Evolutionary conservation across 129 eudicot genomes (phyloP), one percentile per base, ranked within the genome.

Genomic region (Chrysanthemum seticuspe): DNA sequence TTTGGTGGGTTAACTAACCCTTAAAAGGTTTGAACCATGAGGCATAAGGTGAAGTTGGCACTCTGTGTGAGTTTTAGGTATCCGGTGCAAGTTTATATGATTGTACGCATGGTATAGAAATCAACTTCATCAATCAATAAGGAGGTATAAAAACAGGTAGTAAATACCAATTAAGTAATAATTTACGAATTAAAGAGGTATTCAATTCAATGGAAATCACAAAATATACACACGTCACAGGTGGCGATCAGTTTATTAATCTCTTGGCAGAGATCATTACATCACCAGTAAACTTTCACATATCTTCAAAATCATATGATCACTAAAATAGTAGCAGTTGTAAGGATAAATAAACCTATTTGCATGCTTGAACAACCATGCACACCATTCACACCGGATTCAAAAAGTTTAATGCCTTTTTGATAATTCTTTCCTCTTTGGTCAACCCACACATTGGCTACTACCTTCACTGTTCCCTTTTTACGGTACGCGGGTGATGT

Each of bases 401-500:
- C 81, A 52, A 77, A 77, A 6, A 77, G 65, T 40, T 19, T 77
- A 77, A 77, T 36, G n/a, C 71, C 81, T 52, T 51, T 70, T 10
- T 70, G 1, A 62, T 62, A 64, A 23, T 19, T 62, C 71, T 51
- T 63, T 3, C 81, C 81, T 0, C 55, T 62, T 70, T 77, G 81
- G 2, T 45, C 66, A 40, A 77, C 81, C 48, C 81, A 61, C 64
- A 70, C 76, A 12, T 77, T 77, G 1, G 81, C 76, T 68, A 70
- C 81, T 25, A 51, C 65, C 6, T 23, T 14, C 18, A 77, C 66
- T 4, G 15, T 18, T 13, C 19, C 56, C 76, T 69, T 77, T 57
- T 69, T 70, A 5, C 76, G 81, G 29, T 77, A 69, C 0, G 81
- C 81, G 2, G 81, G 81, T 10, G 81, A 69, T 16, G 70, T 77